Evolutionary conservation across 164 flowering plant genomes (phyloP), one percentile per base, ranked within the genome.

Genomic region (Vitis amurensis): DNA sequence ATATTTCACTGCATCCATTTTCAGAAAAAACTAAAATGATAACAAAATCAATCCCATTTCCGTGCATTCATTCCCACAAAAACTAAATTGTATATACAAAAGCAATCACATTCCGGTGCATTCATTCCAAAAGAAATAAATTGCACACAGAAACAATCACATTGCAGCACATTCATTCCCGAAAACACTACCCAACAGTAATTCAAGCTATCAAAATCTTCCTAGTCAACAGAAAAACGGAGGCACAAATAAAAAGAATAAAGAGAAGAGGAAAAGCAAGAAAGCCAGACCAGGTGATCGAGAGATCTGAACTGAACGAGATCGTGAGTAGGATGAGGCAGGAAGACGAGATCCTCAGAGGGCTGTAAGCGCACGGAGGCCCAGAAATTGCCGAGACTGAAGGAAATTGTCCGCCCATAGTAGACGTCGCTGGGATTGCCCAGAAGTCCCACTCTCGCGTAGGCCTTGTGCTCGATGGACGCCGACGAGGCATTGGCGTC

Each of bases 371-470:
- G 75, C 0, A 88, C 99, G 51, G 87, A 64, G 11, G 99, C 97
- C 81, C 82, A 93, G 91, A 93, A 95, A 67, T 95, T 93, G 57
- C 78, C 88, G 51, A 93, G 76, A 70, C 82, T 83, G 77, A 91
- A 74, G 11, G 98, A 91, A 73, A 95, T 90, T 1, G 97, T 82
- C 8, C 86, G 83, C 68, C 99, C 98, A 64, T 56, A 79, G 73
- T 95, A 95, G 14, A 93, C 98, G 70, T 93, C 98, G 72, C 98
- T 91, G 2, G 98, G 99, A 76, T 95, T 95, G 0, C 98, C 98
- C 10, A 95, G 79, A 0, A 95, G 70, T 3, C 98, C 99, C 2
- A 95, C 83, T 37, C 98, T 73, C 0, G 96, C 98, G 53, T 84
- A 84, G 1, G 87, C 80, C 66, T 78, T 89, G 84, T 84, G 96